Base-by-base conservation (phyloP, 2,329 filamentous ascomycete species). In the Alternaria ethzedia region DNA sequence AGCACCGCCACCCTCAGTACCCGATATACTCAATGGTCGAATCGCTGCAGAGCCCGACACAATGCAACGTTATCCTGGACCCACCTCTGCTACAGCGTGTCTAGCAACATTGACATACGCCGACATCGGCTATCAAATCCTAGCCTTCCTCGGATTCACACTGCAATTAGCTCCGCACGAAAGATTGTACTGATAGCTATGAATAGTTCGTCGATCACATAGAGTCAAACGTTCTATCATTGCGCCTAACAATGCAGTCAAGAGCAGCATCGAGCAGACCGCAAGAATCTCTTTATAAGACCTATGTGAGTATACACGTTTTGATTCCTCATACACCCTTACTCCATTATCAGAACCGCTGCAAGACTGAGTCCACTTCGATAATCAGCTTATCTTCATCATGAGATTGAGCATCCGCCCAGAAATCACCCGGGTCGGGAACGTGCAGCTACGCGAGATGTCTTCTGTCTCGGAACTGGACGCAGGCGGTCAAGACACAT, bases 401-500 rank as follows among this genome's bases (percentile, higher is more conserved):
- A 51, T 58, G 56, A 50, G 56, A n/a, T 23, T 58, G 21, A 51
- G 30, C 5, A 21, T 25, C 26, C 44, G 56, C 17, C 26, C 26
- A n/a, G 23, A 5, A 36, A 28, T 46, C 13, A 30, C 52, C n/a
- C 52, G 43, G 20, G 32, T 70, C 10, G 68, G 68, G n/a, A 59
- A 54, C 15, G 59, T 66, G 11, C 25, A 66, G 5, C 41, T 70
- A 20, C 62, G 64, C 44, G 58, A 62, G 1, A 21, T 57, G 17
- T 70, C 44, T 12, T 54, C 28, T 20, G 66, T 70, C 25, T 57
- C 44, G 25, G 66, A 65, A 44, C 57, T 70, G 4, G 68, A 70
- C 15, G 60, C 66, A 7, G 62, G 59, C 7, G 46, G 55, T 32
- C 25, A 36, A 15, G 36, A 54, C 15, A 25, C 30, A 9, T 17